phyloP scores from a whole-genome alignment of 805 yeast species.

The Saccharomycopsis sp. region DNA sequence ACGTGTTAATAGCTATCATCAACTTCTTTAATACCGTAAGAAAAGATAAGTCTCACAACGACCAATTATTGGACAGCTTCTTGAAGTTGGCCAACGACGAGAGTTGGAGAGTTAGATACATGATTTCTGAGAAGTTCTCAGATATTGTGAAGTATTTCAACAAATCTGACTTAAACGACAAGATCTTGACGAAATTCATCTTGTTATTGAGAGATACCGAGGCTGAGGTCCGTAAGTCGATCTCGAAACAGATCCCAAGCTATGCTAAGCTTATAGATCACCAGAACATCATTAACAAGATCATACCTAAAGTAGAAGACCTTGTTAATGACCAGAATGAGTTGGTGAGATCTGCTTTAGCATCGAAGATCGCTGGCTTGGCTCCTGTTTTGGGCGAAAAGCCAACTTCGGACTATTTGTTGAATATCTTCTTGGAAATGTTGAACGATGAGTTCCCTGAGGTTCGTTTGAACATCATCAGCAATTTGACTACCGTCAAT shows the following conservation, averaged over 20 bases:
- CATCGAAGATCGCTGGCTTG: conserved; percentile 77
- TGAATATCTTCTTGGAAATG: conserved; percentile 90
- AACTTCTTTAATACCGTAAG: conserved; percentile 51
- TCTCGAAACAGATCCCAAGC: conserved; percentile 84
- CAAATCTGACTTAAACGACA: conserved; percentile 46
- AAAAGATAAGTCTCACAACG: conserved; percentile 51
- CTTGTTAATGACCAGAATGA: conserved; percentile 89
- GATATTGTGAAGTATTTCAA: conserved; percentile 60
- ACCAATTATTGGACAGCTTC: conserved; percentile 58
- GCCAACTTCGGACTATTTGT: conserved; percentile 67
- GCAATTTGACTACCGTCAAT: conserved; percentile 85
- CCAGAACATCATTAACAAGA: conserved; percentile 50
- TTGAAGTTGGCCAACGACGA: conserved; percentile 75
- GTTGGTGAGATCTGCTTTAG: conserved; percentile 87
- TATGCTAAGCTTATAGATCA: conserved; percentile 50
- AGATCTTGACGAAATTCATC: conserved; percentile 49
- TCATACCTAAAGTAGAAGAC: conserved; percentile 77
- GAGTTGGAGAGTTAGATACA: conserved; percentile 97
- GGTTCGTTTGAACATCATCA: conserved; percentile 88
- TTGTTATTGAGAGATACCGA: conserved; percentile 83
- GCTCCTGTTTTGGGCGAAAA: conserved; percentile 84
- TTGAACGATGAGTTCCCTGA: conserved; percentile 95
- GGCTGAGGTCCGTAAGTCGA: conserved; percentile 94
- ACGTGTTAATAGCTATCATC: conserved; percentile 77
- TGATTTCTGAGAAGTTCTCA: conserved; percentile 93